Conservation (phyloP, 2,329 filamentous ascomycete genomes). For the Alternaria panax region DNA sequence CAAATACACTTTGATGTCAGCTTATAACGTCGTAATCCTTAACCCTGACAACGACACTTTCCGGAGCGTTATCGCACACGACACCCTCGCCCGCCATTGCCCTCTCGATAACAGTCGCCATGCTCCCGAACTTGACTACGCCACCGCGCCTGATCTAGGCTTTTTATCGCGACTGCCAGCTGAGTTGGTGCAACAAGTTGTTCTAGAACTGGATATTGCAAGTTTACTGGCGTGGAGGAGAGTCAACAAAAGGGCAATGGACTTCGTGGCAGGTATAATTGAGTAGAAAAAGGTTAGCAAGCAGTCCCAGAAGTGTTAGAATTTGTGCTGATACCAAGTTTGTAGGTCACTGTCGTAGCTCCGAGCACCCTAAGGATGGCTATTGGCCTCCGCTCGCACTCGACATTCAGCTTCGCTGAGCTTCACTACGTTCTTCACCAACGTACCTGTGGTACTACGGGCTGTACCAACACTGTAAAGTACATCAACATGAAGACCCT, state of each 20-base stretch:
- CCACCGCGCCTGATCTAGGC: not conserved
- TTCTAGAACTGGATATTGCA: not conserved
- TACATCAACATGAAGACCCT: not conserved
- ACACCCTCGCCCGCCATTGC: not conserved
- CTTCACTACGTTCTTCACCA: not conserved
- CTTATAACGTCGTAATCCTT: not conserved
- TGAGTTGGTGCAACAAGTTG: not conserved
- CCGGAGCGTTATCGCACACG: not conserved
- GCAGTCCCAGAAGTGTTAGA: not conserved
- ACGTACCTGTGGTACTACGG: not conserved
- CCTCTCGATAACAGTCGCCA: not conserved
- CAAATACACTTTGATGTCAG: not conserved
- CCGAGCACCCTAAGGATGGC: not conserved
- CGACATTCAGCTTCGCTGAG: not conserved
- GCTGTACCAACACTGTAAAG: not conserved
- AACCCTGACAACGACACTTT: not conserved
- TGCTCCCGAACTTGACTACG: not conserved
- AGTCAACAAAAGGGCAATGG: not conserved
- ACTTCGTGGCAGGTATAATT: not conserved
- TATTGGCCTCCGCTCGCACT: not conserved
- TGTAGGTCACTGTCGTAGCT: not conserved
- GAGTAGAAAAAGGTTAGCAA: not conserved
- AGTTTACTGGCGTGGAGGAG: not conserved
- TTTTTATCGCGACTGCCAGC: not conserved
- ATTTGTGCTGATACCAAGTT: not conserved